These are phyloP conservation scores for Multifurca ochricompacta DNA, from an alignment of 768 basidiomycete genomes.

Conservation along the genomic window DNA sequence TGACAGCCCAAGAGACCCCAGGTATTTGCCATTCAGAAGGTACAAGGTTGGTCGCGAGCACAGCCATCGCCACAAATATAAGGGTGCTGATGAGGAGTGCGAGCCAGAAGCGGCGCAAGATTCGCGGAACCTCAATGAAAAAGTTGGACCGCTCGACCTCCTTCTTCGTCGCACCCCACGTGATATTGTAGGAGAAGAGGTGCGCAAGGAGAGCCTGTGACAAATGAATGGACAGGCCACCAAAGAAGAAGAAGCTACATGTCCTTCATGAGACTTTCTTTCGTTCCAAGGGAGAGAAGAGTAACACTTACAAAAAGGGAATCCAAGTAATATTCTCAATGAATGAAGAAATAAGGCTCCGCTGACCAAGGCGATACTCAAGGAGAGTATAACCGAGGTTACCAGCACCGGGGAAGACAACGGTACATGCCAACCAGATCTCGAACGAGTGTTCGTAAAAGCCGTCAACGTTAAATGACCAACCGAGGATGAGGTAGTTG, in stretches of 20 bases:
- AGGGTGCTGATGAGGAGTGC: slow-evolving; percentile 49
- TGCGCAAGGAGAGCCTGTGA: slow-evolving; percentile 47
- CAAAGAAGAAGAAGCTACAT: slow-evolving; percentile 44
- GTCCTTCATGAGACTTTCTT: background rate
- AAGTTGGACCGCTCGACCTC: slow-evolving; percentile 86
- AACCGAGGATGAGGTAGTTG: slow-evolving; percentile 66
- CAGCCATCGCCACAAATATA: slow-evolving; percentile 44
- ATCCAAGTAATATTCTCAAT: slow-evolving; percentile 58
- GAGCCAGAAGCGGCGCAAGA: slow-evolving; percentile 71
- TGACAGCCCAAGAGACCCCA: slow-evolving; percentile 61
- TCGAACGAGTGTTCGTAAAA: slow-evolving; percentile 68
- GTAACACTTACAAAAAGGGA: slow-evolving; percentile 63
- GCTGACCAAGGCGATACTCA: slow-evolving; percentile 58
- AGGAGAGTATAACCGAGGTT: slow-evolving; percentile 62
- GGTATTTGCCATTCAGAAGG: slow-evolving; percentile 60
- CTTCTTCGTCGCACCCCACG: slow-evolving; percentile 60
- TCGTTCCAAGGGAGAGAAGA: slow-evolving; percentile 11
- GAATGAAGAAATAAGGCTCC: slow-evolving; percentile 41
- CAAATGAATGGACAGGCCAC: slow-evolving; percentile 49
- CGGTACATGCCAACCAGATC: slow-evolving; percentile 65
- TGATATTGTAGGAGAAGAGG: slow-evolving; percentile 50
- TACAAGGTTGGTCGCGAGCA: slow-evolving; percentile 48
- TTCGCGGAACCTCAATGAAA: slow-evolving; percentile 83
- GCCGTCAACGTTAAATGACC: slow-evolving; percentile 52
- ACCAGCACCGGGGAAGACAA: slow-evolving; percentile 61